Evolutionary conservation across 2,329 filamentous ascomycete species (phyloP).

Genomic region (Fusarium sp.): DNA sequence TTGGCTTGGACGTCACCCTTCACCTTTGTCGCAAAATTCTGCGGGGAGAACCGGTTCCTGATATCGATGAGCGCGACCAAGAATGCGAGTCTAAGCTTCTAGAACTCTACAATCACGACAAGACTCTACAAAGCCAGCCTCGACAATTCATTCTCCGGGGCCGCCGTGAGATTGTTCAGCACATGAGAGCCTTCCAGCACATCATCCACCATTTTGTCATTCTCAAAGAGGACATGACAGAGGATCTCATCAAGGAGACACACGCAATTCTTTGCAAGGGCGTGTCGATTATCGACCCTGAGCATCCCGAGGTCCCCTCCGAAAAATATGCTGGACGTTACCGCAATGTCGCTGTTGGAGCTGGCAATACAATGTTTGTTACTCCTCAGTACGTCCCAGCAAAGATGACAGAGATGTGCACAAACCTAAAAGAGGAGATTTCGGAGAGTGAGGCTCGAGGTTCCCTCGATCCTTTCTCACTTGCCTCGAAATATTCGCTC

Average conservation of each 20-base stretch:
- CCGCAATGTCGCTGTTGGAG: constrained; percentile 36
- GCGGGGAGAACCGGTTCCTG: constrained; percentile 4
- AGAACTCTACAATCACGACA: constrained; percentile 6
- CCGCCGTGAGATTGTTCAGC: constrained; percentile 36
- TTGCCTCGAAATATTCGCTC: constrained; percentile 43
- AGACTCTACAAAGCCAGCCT: not conserved
- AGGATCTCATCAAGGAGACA: constrained; percentile 33
- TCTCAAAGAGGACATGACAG: constrained; percentile 10
- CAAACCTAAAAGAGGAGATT: constrained; percentile 31
- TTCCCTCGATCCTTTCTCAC: constrained; percentile 43
- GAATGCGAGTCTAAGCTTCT: constrained; percentile 3
- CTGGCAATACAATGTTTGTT: constrained; percentile 43
- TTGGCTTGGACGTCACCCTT: constrained; percentile 26
- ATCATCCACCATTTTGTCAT: constrained; percentile 24
- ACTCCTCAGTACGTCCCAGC: constrained; percentile 38
- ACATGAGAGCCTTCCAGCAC: constrained; percentile 35
- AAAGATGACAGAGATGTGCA: constrained; percentile 44
- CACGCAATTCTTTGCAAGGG: constrained; percentile 32
- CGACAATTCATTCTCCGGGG: constrained; percentile 17
- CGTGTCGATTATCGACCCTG: constrained; percentile 4
- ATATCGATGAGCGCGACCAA: constrained; percentile 5
- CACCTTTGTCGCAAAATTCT: constrained; percentile 31
- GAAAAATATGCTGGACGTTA: constrained; percentile 43
- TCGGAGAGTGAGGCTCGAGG: not conserved
- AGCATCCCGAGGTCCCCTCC: not conserved